Evolutionary conservation across 805 yeast species (phyloP).

Genomic region (Lipomyces yamadae): DNA sequence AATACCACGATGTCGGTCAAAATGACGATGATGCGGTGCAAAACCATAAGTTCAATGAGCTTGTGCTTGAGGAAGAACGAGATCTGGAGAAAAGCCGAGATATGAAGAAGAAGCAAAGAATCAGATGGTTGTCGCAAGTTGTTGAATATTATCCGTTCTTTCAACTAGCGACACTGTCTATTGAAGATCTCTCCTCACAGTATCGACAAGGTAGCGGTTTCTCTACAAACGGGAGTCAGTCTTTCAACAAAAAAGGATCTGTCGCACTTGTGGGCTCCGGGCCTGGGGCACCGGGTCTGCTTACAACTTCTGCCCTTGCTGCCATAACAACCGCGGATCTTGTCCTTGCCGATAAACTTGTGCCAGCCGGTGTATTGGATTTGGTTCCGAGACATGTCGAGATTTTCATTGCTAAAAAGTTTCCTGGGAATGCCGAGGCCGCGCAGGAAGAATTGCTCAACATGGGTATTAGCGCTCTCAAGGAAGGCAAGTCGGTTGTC

Average conservation of each 20-base stretch:
- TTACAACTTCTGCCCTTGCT: slow-evolving; percentile 83
- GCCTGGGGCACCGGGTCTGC: slow-evolving; percentile 82
- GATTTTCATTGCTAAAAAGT: slow-evolving; percentile 85
- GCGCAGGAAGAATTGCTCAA: slow-evolving; percentile 85
- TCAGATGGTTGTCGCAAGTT: slow-evolving; percentile 85
- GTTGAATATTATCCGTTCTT: slow-evolving; percentile 87
- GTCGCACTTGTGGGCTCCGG: slow-evolving; percentile 93
- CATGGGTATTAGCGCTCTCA: slow-evolving; percentile 69
- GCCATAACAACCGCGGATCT: slow-evolving; percentile 83
- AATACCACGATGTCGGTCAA: slow-evolving; percentile 51
- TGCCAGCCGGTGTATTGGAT: slow-evolving; percentile 83
- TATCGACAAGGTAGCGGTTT: slow-evolving; percentile 41
- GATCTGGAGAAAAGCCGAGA: slow-evolving; percentile 14
- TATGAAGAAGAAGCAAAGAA: slow-evolving; percentile 51
- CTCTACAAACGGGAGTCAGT: background rate
- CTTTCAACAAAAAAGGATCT: slow-evolving; percentile 52
- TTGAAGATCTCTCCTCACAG: slow-evolving; percentile 59
- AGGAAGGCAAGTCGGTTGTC: slow-evolving; percentile 75
- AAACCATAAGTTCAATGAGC: slow-evolving; percentile 60
- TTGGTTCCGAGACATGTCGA: slow-evolving; percentile 78
- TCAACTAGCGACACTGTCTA: slow-evolving; percentile 61
- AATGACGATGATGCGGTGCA: slow-evolving; percentile 74
- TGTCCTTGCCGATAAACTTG: slow-evolving; percentile 86
- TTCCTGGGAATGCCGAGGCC: slow-evolving; percentile 94
- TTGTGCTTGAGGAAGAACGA: slow-evolving; percentile 63